Base-by-base conservation (phyloP, 1,284 basidiomycete genomes). In the Marasmius sp. region DNA sequence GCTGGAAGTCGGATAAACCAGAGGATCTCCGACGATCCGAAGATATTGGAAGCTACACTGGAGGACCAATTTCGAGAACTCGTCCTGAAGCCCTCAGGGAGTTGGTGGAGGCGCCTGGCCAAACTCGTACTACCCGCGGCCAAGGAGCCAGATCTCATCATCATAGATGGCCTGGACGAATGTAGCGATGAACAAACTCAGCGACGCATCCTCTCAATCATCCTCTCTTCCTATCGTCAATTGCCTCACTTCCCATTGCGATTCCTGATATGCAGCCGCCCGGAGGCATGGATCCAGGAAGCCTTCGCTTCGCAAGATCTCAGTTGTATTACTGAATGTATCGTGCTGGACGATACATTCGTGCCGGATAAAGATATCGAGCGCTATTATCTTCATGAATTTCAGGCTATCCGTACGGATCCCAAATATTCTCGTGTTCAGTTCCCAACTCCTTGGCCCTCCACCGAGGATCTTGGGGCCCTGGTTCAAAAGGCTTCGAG, bases 201-300 rank as follows among this genome's bases (percentile, higher is more conserved):
- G 48, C 51, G 6, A 11, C 52, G 43, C 1, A 47, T 60, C 22
- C 43, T 60, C 11, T 38, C n/a, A 14, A 38, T 54, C 52, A 54
- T 54, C 3, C 16, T 18, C 34, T 36, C 22, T 51, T 16, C 27
- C 52, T 37, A 37, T 37, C 11, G 9, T 3, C n/a, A 54, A 47
- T 20, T 14, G 20, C 14, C n/a, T 37, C 11, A 2, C 37, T 37
- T 68, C 0, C 70, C 70, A 1, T 61, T 73, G 4, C 67, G 67
- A 52, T 69, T 72, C 61, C 67, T 73, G 57, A 66, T 73, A 33
- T 63, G 66, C 8, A 67, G 67, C 27, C 63, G 69, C 8, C 70
- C 70, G 4, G 70, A 71, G 51, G 65, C 68, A 0, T 68, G 67
- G 39, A 69, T 73, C 36, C 61, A 66, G 7, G 68, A 71, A 1